Base-by-base conservation (phyloP, 1,284 basidiomycete species). In the Sanghuangporus weigelae region DNA sequence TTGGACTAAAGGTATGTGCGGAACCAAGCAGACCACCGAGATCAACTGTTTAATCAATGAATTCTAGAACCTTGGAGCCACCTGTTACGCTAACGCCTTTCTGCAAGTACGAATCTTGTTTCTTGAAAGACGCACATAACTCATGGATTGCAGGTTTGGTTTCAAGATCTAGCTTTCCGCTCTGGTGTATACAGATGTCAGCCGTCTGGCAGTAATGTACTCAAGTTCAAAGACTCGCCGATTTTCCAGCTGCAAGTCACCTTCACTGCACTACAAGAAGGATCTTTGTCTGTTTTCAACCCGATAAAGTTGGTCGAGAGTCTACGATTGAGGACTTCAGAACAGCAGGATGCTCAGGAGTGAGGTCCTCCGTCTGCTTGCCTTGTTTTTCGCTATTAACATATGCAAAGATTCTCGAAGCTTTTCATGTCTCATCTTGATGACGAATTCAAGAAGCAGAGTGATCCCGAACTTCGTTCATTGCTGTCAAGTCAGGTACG, bases 321-420 rank as follows among this genome's bases (percentile, higher is more conserved):
- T 67, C 76, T 97, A 59, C 83, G 87, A 64, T 77, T 97, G 46
- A 83, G 88, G 44, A 87, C 87, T 10, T 82, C 86, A 0, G 90
- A 95, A 71, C 95, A 97, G 71, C 95, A 97, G 76, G 95, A 97
- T 77, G 95, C 95, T 38, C 92, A 95, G 74, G 95, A 97, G 93
- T 95, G 70, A 65, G 84, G 76, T 35, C 65, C 40, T 46, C 40
- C 44, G 36, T 48, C 12, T 50, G 16, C 55, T 26, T 16, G n/a
- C n/a, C 31, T 3, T 21, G 26, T 19, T 36, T 36, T 3, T n/a
- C 16, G 10, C 55, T 63, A 12, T 57, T 42, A 23, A n/a, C 42
- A 57, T 14, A 38, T 42, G 31, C 39, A 2, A 70, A 96, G 94
- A 71, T 97, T 97, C 72, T 93, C 92, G 0, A 96, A 97, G 70